phyloP scores from a whole-genome alignment of 1,284 basidiomycete genomes.

The Irpex sp. region DNA sequence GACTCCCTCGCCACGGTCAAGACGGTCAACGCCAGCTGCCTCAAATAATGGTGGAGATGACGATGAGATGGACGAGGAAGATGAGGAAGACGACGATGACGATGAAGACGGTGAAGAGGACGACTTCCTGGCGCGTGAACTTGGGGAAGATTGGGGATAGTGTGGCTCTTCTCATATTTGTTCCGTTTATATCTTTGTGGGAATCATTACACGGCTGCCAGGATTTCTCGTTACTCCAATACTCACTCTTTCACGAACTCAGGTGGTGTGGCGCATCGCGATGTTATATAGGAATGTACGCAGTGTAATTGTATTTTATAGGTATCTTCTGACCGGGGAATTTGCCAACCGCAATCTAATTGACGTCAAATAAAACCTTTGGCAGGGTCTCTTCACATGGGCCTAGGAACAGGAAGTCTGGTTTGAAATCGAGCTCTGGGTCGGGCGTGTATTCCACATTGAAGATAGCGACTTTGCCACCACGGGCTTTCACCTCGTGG shows the following conservation, averaged over 20 bases:
- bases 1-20: not conserved
- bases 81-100: slow-evolving; percentile 35
- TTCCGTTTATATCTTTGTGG: not conserved
- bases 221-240: not conserved
- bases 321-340: not conserved
- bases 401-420: slow-evolving; percentile 35
- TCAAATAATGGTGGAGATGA: slow-evolving; percentile 1
- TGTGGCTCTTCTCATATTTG: not conserved
- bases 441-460: slow-evolving; percentile 36
- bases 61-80: slow-evolving; percentile 24
- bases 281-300: not conserved
- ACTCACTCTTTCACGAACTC: not conserved
- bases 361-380: slow-evolving; percentile 4
- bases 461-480: slow-evolving; percentile 36
- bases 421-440: slow-evolving; percentile 15
- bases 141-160: slow-evolving; percentile 73
- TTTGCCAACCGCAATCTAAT: not conserved
- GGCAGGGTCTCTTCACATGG: slow-evolving; percentile 34
- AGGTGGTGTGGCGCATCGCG: not conserved
- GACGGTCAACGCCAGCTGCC: slow-evolving; percentile 14
- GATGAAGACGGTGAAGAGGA: slow-evolving; percentile 53
- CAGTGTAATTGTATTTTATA: slow-evolving; percentile 3
- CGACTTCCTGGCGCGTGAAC: slow-evolving; percentile 70
- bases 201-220: not conserved
- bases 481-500: slow-evolving; percentile 20